Percentiles rank a stretch among this genome's conserved stretches.
These are phyloP conservation scores for Termitomyces eurrhizus DNA, from an alignment of 768 basidiomycete species.

Conservation along the genomic window DNA sequence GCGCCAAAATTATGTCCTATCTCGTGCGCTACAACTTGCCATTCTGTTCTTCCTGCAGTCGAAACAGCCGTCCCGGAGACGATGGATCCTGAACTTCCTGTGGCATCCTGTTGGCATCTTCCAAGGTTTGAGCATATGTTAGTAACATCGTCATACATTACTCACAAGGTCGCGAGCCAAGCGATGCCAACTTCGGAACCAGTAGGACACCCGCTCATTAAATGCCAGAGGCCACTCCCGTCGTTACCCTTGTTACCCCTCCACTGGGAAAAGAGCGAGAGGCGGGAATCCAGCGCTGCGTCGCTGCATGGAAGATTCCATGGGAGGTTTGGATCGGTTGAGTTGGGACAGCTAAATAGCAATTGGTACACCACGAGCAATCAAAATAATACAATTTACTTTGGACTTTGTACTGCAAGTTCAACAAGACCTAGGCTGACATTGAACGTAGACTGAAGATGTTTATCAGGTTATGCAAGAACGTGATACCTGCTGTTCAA, in stretches of 20 bases:
- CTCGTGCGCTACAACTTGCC: slow-evolving; percentile 82
- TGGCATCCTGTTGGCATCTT: slow-evolving; percentile 54
- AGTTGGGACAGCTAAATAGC: slow-evolving; percentile 53
- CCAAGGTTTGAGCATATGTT: slow-evolving; percentile 4
- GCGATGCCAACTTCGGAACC: slow-evolving; percentile 86
- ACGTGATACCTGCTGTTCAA: neutral
- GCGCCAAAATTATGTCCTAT: slow-evolving; percentile 89
- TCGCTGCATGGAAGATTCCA: slow-evolving; percentile 77
- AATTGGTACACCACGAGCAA: neutral
- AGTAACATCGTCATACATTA: neutral
- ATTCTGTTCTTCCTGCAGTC: slow-evolving; percentile 71
- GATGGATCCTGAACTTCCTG: slow-evolving; percentile 40
- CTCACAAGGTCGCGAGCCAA: slow-evolving; percentile 74
- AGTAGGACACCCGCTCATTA: slow-evolving; percentile 81
- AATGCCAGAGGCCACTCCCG: slow-evolving; percentile 80
- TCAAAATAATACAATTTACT: slow-evolving; percentile 27
- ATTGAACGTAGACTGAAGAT: slow-evolving; percentile 66
- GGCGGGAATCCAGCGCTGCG: slow-evolving; percentile 58
- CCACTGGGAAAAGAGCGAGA: slow-evolving; percentile 82
- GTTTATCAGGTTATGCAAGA: neutral
- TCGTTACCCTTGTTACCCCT: slow-evolving; percentile 70
- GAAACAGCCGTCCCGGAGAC: slow-evolving; percentile 84
- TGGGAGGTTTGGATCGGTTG: slow-evolving; percentile 44
- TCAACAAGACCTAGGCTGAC: slow-evolving; percentile 81
- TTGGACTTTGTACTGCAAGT: slow-evolving; percentile 62